A percentile compares a stretch with the other conserved stretches of the same genome.
Conservation (phyloP, 169 alveolate species). For the Plasmodium fragile region DNA sequence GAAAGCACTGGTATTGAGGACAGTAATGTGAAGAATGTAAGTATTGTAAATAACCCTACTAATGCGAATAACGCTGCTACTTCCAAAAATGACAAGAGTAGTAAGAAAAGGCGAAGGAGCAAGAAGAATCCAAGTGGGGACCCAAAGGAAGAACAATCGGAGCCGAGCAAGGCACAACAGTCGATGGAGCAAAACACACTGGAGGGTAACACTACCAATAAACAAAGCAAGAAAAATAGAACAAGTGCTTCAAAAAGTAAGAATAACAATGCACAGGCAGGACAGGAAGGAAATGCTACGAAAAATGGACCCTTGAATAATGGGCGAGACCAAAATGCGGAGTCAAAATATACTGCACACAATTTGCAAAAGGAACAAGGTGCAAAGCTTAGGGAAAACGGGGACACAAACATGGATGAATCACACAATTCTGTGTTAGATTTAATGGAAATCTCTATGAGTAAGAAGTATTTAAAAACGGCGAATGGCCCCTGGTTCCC, state of each 20-base stretch:
- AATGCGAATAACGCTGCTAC: not conserved
- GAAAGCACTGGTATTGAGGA: not conserved
- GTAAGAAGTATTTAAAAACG: slow-evolving; percentile 32
- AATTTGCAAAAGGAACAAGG: slow-evolving; percentile 15
- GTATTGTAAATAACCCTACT: not conserved
- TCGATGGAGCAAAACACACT: not conserved
- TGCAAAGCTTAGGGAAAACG: not conserved
- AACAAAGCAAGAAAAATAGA: slow-evolving; percentile 6
- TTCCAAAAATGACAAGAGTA: not conserved
- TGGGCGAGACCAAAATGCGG: not conserved
- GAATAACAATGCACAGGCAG: not conserved
- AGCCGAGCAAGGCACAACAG: not conserved
- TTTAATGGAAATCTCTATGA: slow-evolving; percentile 62
- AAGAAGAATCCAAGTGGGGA: not conserved
- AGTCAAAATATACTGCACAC: not conserved
- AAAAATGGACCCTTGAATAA: not conserved
- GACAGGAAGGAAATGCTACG: not conserved
- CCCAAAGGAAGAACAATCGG: not conserved
- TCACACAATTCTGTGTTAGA: slow-evolving; percentile 52
- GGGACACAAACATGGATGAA: slow-evolving; percentile 9
- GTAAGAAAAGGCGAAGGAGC: slow-evolving; percentile 5
- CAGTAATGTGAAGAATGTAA: not conserved
- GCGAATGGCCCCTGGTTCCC: slow-evolving; percentile 67
- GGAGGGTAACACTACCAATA: not conserved
- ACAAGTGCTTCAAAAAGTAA: not conserved